Evolutionary conservation across 176 grass and related monocot species (phyloP).

Genomic region (Panicum miliaceum): DNA sequence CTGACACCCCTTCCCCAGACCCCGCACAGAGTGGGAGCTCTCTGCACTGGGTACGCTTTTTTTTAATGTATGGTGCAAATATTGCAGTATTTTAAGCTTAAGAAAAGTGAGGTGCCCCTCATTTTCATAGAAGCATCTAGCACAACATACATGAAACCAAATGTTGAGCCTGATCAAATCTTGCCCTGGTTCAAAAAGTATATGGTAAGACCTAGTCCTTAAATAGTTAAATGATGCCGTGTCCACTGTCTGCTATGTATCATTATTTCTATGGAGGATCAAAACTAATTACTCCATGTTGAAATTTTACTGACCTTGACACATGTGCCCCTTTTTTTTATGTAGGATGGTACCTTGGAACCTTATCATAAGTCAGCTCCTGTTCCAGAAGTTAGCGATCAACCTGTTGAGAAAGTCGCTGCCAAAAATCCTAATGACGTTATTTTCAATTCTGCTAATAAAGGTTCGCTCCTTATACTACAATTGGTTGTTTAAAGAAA

Average conservation of each 20-base stretch:
- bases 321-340: background rate
- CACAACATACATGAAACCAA: conserved; percentile 57
- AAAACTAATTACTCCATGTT: background rate
- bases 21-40: no score
- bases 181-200: conserved; percentile 60
- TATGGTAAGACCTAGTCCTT: conserved; percentile 38
- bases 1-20: no score
- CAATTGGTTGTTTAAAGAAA: background rate
- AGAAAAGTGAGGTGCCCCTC: conserved; percentile 57
- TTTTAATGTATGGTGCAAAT: no score
- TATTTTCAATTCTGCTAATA: conserved; percentile 61
- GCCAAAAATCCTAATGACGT: conserved; percentile 52
- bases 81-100: conserved; percentile 46
- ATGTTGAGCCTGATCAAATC: conserved; percentile 61
- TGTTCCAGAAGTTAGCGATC: conserved; percentile 54
- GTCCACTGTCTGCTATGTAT: background rate
- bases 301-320: background rate
- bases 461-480: conserved; percentile 48
- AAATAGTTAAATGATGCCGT: conserved; percentile 14
- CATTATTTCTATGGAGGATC: background rate
- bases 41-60: no score
- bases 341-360: conserved; percentile 65
- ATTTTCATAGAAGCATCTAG: conserved; percentile 54
- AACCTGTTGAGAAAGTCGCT: conserved; percentile 63
- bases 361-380: conserved; percentile 58